Base-by-base conservation (phyloP, 2,329 filamentous ascomycete species). In the Teratosphaeriaceae sp. region DNA sequence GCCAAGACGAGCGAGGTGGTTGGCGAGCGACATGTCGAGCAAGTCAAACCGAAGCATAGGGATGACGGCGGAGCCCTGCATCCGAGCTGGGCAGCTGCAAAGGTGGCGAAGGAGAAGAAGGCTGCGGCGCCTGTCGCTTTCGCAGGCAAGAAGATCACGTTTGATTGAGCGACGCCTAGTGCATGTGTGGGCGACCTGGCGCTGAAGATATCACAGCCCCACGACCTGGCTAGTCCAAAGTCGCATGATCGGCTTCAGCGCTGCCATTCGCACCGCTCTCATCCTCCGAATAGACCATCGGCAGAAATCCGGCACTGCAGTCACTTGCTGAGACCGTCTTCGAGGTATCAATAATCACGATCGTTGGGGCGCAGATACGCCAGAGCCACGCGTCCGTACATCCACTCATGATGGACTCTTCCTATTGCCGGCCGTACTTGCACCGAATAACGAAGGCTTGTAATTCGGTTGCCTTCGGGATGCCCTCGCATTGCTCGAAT, bases 71-170 rank as follows among this genome's bases (percentile, higher is more conserved):
- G 75, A 8, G 63, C 73, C 5, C 51, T 82, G 52, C 79, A 83
- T 71, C 79, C 79, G 16, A 80, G 76, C 42, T 83, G 79, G 79
- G 73, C 76, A 59, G 79, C 79, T 5, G 76, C 76, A 22, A 78
- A 75, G 65, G 70, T 70, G 55, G 72, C 74, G 12, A 82, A 82
- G 64, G 71, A 74, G 61, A 69, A 70, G 48, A 60, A 59, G 49
- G 62, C 55, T 30, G 70, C 56, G 30, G 70, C 68, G 33, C 60
- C 68, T n/a, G 49, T 57, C 9, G 51, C 50, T 3, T 79, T 80
- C 50, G 57, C 69, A 43, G 78, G 78, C 20, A 82, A 76, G 67
- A 82, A 80, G 65, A 71, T 81, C 38, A 71, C 71, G 6, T 83
- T 83, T 63, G 76, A 80, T 59, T 81, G 48, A 56, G 21, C 13